Percentiles rank a stretch among this genome's conserved stretches.
phyloP scores from a whole-genome alignment of 306 rosid genomes.

The Bauhinia variegata region DNA sequence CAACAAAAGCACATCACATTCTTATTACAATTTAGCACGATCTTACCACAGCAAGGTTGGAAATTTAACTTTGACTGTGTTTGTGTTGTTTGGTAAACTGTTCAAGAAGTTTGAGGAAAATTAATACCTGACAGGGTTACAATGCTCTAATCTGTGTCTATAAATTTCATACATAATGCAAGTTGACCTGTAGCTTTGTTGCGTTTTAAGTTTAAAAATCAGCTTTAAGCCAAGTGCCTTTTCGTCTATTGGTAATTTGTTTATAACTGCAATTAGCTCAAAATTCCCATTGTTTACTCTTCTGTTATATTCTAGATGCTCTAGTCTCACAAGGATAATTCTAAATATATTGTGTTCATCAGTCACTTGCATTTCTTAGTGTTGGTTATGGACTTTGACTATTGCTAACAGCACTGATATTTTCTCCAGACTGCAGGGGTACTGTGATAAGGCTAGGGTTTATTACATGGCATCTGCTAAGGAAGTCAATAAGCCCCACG shows the following conservation, averaged over 20 bases:
- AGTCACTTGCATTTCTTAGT: neutral
- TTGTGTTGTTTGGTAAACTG: constrained; percentile 26
- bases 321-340: constrained; percentile 13
- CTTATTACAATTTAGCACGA: constrained; percentile 92
- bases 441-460: constrained; percentile 94
- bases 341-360: constrained; percentile 10
- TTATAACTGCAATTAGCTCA: neutral
- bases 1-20: constrained; percentile 92
- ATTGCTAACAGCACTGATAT: constrained; percentile 33
- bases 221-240: no score
- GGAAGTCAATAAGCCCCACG: constrained; percentile 89
- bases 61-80: constrained; percentile 15
- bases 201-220: no score
- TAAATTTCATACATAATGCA: neutral
- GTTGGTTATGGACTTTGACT: constrained; percentile 21
- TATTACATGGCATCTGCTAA: constrained; percentile 98
- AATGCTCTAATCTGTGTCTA: constrained; percentile 21
- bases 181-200: constrained; percentile 1
- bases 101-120: constrained; percentile 29
- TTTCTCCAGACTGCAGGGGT: constrained; percentile 66
- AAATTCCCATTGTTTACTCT: neutral
- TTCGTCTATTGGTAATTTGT: no score
- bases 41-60: constrained; percentile 98
- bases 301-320: neutral
- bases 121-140: constrained; percentile 9